Percentiles rank a stretch among this genome's conserved stretches.
These are phyloP conservation scores for Chamaecyparis obtusa DNA, from an alignment of 75 land plant genomes.

Conservation along the genomic window DNA sequence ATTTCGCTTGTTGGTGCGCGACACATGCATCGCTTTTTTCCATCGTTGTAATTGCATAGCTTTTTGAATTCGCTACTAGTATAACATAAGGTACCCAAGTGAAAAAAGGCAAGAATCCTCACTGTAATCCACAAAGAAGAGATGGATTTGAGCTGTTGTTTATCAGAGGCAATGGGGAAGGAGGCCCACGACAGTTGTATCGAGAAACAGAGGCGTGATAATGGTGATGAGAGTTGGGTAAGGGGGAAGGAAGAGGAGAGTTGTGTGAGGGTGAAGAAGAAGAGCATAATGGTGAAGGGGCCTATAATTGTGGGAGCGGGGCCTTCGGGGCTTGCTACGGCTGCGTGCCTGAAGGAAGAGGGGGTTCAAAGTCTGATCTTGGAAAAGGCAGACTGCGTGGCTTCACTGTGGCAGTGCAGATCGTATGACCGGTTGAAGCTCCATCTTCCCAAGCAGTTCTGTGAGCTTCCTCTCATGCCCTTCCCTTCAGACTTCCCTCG, in stretches of 20 bases:
- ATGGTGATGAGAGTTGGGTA: too few species aligned
- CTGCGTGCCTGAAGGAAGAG: slow-evolving; percentile 50
- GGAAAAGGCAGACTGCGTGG: slow-evolving; percentile 62
- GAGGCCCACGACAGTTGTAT: neutral
- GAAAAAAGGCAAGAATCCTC: too few species aligned
- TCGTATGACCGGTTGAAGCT: slow-evolving; percentile 42
- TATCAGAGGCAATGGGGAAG: neutral
- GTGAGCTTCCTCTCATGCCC: slow-evolving; percentile 30
- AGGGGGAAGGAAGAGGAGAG: too few species aligned
- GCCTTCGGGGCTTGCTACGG: slow-evolving; percentile 75
- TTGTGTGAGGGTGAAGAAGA: too few species aligned
- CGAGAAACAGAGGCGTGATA: neutral
- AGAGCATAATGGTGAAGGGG: slow-evolving; percentile 26
- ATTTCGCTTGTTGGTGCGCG: slow-evolving; percentile 3
- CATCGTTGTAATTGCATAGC: too few species aligned
- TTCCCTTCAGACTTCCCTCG: slow-evolving; percentile 12
- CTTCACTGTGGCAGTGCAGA: slow-evolving; percentile 54
- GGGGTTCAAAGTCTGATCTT: slow-evolving; percentile 44
- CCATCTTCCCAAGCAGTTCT: slow-evolving; percentile 30
- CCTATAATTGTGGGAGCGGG: slow-evolving; percentile 79
- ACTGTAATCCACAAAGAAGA: too few species aligned
- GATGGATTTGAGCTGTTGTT: neutral
- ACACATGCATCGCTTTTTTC: neutral
- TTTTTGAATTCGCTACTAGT: neutral
- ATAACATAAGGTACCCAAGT: too few species aligned